Evolutionary conservation across 306 rosid species (phyloP).

Genomic region (Casuarina equisetifolia): DNA sequence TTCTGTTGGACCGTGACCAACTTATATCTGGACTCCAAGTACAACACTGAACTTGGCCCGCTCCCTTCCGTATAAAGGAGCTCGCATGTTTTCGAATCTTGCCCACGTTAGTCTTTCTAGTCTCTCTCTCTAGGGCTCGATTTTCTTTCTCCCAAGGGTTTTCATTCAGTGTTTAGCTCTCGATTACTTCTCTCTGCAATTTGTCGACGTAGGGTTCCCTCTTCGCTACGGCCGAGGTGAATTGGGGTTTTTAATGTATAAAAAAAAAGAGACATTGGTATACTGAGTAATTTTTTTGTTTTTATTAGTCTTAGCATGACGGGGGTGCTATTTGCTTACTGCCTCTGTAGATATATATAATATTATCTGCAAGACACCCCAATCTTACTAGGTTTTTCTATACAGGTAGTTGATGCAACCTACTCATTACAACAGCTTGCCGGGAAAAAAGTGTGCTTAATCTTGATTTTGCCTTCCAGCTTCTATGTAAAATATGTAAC

Average conservation of each 20-base stretch:
- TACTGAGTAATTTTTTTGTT: neutral
- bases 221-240: conserved; percentile 4
- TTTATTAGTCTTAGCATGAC: neutral
- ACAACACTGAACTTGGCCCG: neutral
- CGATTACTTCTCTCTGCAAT: neutral
- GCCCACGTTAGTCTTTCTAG: neutral
- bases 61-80: neutral
- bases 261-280: neutral
- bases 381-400: conserved; percentile 22
- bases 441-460: conserved; percentile 70
- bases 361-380: conserved; percentile 25
- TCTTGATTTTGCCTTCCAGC: conserved; percentile 5
- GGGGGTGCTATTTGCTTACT: conserved; percentile 11
- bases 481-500: neutral
- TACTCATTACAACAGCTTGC: conserved; percentile 97
- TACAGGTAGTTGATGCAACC: conserved; percentile 87
- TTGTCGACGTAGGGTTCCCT: neutral
- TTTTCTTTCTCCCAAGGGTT: neutral
- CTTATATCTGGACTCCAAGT: neutral
- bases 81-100: neutral
- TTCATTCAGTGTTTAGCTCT: neutral
- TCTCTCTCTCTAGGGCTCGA: neutral
- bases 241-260: neutral
- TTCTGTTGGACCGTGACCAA: neutral
- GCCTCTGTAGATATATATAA: neutral